These are phyloP conservation scores for Marasmius tenuissimus DNA, from an alignment of 1,284 basidiomycete genomes.

Conservation along the genomic window DNA sequence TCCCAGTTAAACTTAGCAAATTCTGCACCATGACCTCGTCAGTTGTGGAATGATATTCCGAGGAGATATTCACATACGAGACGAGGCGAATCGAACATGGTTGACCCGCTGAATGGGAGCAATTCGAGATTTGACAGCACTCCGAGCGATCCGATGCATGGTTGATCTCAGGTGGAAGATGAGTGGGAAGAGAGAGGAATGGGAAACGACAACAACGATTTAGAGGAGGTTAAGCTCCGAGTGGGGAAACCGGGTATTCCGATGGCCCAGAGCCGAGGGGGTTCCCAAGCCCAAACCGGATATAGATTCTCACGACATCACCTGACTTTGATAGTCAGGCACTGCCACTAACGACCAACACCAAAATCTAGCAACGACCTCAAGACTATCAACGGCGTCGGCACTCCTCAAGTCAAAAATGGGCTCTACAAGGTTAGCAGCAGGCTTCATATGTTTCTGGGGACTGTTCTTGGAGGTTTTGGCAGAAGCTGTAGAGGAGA, in stretches of 20 bases:
- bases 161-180: not conserved
- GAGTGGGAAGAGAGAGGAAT: not conserved
- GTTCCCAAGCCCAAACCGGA: not conserved
- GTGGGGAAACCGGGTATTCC: not conserved
- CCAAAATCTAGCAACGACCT: not conserved
- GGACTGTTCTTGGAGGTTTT: conserved; percentile 20
- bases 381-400: conserved; percentile 17
- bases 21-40: conserved; percentile 25
- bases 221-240: not conserved
- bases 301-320: not conserved
- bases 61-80: not conserved
- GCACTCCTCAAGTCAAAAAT: conserved; percentile 59
- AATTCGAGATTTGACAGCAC: not conserved
- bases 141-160: not conserved
- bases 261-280: not conserved
- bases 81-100: not conserved
- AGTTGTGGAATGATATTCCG: not conserved
- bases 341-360: not conserved
- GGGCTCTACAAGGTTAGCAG: conserved; percentile 75
- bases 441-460: conserved; percentile 12
- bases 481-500: conserved; percentile 17
- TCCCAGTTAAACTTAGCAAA: conserved; percentile 71
- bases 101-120: not conserved
- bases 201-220: no score
- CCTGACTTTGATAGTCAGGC: not conserved